phyloP scores from a whole-genome alignment of 306 rosid species.

The Vachellia collinsii region DNA sequence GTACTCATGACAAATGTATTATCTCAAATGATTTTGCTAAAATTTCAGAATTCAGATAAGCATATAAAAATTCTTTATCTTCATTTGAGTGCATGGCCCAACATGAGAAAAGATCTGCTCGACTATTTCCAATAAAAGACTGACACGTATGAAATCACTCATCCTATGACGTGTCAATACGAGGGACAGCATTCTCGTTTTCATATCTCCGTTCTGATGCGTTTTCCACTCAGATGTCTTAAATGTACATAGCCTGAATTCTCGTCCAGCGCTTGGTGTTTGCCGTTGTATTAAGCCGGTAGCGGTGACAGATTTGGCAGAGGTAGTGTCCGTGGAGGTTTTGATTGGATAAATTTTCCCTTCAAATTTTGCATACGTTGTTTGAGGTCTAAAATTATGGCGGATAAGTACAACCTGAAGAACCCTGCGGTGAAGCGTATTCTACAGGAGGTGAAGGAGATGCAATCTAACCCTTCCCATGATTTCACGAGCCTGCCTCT shows the following conservation, averaged over 20 bases:
- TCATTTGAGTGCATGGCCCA: not conserved
- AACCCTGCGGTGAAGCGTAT: conserved; percentile 95
- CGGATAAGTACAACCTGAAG: conserved; percentile 81
- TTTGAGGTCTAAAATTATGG: conserved; percentile 38
- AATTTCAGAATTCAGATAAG: no score
- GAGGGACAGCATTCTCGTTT: conserved; percentile 3
- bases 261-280: not conserved
- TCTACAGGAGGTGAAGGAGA: conserved; percentile 91
- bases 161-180: conserved; percentile 46
- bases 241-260: not conserved
- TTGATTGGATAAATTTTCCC: not conserved
- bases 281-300: not conserved
- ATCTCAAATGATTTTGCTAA: no score
- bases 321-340: not conserved
- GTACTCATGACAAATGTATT: no score
- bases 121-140: conserved; percentile 9
- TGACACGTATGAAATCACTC: conserved; percentile 37
- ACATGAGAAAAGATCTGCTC: not conserved
- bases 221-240: not conserved
- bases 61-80: no score
- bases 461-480: conserved; percentile 91
- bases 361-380: not conserved
- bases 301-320: not conserved
- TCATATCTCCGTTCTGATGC: not conserved
- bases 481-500: conserved; percentile 97